Conservation (phyloP, 2,329 filamentous ascomycete genomes). For the Epichloe coenophiala region DNA sequence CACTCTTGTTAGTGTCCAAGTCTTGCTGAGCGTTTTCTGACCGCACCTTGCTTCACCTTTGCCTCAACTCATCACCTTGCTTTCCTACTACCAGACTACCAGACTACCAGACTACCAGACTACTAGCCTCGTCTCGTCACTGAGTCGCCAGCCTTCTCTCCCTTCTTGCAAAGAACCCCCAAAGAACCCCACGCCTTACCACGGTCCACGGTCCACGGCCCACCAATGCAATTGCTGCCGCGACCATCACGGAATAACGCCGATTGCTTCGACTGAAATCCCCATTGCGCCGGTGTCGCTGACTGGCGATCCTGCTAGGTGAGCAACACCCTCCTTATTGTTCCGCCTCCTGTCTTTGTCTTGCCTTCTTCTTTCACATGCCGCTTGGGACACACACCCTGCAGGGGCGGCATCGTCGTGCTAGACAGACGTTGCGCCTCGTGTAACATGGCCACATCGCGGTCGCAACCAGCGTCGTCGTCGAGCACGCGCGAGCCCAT, state of each 20-base stretch:
- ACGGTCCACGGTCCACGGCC: not conserved
- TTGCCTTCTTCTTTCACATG: not conserved
- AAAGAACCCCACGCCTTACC: not conserved
- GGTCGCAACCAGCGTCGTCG: conserved; percentile 3
- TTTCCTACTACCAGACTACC: not conserved
- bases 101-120: too few species aligned
- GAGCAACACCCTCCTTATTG: not conserved
- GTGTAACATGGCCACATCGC: conserved; percentile 7
- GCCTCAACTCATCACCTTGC: not conserved
- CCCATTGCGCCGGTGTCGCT: not conserved
- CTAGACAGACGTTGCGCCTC: conserved; percentile 5
- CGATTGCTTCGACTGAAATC: conserved; percentile 7
- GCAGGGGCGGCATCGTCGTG: not conserved
- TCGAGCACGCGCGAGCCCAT: conserved; percentile 1
- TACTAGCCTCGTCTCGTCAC: too few species aligned
- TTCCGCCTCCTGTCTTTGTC: not conserved
- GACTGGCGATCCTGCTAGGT: not conserved
- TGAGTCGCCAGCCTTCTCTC: not conserved
- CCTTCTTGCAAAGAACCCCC: too few species aligned
- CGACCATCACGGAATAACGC: conserved; percentile 7
- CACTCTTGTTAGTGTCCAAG: not conserved
- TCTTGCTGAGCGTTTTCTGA: not conserved
- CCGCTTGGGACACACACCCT: not conserved
- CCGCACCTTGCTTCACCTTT: not conserved
- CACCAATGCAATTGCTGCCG: conserved; percentile 6